Evolutionary conservation across 352 stramenopile species (phyloP).

Genomic region (Globisporangium paroecandrum): DNA sequence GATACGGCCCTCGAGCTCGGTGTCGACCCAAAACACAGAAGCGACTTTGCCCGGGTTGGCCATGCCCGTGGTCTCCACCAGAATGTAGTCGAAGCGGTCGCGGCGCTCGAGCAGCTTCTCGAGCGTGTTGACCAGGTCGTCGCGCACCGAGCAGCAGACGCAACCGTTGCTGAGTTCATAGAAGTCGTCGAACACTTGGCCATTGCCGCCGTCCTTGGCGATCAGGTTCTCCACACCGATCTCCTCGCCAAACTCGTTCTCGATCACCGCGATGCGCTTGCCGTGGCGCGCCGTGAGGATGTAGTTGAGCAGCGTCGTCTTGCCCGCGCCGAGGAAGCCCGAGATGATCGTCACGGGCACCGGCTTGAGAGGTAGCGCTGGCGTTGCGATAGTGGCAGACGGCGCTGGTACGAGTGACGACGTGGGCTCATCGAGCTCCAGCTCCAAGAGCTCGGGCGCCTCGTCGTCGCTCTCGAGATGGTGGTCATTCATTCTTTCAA

Average conservation of each 20-base stretch:
- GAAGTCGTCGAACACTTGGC: slow-evolving; percentile 80
- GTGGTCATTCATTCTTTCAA: too few species aligned
- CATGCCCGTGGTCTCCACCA: slow-evolving; percentile 95
- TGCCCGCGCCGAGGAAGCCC: slow-evolving; percentile 94
- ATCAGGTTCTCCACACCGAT: slow-evolving; percentile 94
- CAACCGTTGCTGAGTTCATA: slow-evolving; percentile 97
- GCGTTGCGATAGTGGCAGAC: background rate
- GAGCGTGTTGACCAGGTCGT: slow-evolving; percentile 85
- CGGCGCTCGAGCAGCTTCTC: slow-evolving; percentile 78
- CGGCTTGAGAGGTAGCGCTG: background rate
- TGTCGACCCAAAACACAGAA: slow-evolving; percentile 96
- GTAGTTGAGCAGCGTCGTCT: slow-evolving; percentile 98
- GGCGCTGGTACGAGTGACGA: background rate
- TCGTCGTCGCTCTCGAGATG: slow-evolving; percentile 5
- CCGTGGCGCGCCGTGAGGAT: slow-evolving; percentile 92
- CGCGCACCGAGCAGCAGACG: slow-evolving; percentile 96
- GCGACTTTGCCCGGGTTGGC: slow-evolving; percentile 93
- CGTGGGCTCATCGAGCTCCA: background rate
- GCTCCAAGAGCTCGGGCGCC: background rate
- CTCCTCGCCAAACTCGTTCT: slow-evolving; percentile 99
- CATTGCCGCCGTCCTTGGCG: slow-evolving; percentile 58
- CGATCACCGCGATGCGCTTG: slow-evolving; percentile 96
- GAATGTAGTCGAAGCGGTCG: slow-evolving; percentile 88
- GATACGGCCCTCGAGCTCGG: slow-evolving; percentile 85
- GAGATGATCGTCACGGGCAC: slow-evolving; percentile 95